These are phyloP conservation scores for Eucalyptus coolabah DNA, from an alignment of 345 rosid species.

Conservation along the genomic window DNA sequence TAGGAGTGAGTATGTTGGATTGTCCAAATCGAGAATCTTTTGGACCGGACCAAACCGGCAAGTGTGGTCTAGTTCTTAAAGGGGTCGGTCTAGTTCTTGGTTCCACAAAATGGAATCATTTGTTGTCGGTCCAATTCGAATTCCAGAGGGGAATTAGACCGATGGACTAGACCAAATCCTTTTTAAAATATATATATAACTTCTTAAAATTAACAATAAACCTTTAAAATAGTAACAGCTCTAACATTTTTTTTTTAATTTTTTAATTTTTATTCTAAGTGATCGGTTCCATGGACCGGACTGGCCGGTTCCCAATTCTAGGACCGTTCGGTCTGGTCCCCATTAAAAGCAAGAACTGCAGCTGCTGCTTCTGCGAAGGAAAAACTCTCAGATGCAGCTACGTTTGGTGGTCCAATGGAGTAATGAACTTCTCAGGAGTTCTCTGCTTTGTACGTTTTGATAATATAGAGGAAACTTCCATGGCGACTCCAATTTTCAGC, in stretches of 20 bases:
- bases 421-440: background rate
- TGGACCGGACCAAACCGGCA: fast-evolving
- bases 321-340: no score
- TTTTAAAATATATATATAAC: no score
- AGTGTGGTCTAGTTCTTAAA: no score
- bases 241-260: no score
- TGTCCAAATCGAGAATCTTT: no score
- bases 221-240: no score
- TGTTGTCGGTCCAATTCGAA: fast-evolving
- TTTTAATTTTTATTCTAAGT: no score
- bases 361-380: background rate
- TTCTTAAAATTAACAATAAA: no score
- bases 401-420: background rate
- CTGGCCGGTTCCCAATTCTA: no score
- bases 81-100: fast-evolving
- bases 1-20: fast-evolving
- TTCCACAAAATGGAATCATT: no score
- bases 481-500: background rate
- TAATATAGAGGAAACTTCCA: background rate
- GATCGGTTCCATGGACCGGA: fast-evolving
- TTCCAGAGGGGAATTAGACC: fast-evolving
- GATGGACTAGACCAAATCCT: fast-evolving
- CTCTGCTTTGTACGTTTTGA: background rate
- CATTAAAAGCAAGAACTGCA: background rate
- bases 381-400: background rate